Evolutionary conservation across 1,284 basidiomycete genomes (phyloP), one percentile per base, ranked within the genome.

Genomic region (Leccinum fuscescens): DNA sequence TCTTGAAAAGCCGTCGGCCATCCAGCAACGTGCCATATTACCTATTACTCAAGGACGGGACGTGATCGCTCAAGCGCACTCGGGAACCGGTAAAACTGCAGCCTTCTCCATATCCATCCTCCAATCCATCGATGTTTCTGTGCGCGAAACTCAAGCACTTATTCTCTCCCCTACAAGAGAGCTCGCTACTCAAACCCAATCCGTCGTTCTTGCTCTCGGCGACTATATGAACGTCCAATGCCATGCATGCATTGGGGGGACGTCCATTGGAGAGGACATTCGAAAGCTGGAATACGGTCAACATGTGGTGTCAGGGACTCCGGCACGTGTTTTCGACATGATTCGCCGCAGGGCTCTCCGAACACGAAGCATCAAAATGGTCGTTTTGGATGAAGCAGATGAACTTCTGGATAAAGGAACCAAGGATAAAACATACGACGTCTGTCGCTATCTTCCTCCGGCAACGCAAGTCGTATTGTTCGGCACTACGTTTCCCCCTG

Each of bases 191-290:
- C 97, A 99, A 80, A 98, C 98, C 69, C 96, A 99, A 78, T 95
- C 92, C n/a, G 96, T 99, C 64, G 89, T 99, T 11, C 87, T 99
- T 56, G 97, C 97, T 6, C 81, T 99, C 17, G 96, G 97, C 50
- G 97, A 98, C 80, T 98, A 98, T 75, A 96, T 98, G 94, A 98
- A 98, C 73, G 94, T 99, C 22, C 94, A 98, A 69, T 98, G 96
- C 76, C 96, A 99, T 74, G 97, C 97, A 39, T 99, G 96, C 78
- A 98, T 99, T 71, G 96, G 96, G 57, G 97, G 97, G 37, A 98
- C 96, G 4, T 94, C 92, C 39, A 93, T 99, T 66, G 94, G 96
- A 24, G 97, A 99, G 79, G 97, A 99, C 73, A 99, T 99, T 71
- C 86, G 94, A 67, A 99, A 99, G 79, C 86, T 99, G 60, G 95